Conservation (phyloP, 768 basidiomycete species). For the Macrocybe gigantea region DNA sequence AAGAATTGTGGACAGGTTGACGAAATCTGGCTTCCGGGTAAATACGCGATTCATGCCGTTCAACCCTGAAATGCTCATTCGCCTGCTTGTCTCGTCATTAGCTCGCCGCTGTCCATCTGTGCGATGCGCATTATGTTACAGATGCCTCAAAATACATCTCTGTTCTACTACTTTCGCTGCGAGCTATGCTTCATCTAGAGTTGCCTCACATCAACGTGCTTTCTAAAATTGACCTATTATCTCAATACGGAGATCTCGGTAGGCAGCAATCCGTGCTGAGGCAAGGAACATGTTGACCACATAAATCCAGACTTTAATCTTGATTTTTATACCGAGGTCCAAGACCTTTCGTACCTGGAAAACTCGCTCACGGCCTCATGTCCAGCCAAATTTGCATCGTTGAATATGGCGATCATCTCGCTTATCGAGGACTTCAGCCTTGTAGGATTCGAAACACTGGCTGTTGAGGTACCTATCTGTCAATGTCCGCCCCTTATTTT, state of each 20-base stretch:
- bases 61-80: too few relatives aligned
- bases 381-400: slow-evolving; percentile 59
- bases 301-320: slow-evolving; percentile 80
- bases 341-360: slow-evolving; percentile 87
- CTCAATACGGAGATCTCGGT: slow-evolving; percentile 90
- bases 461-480: slow-evolving; percentile 67
- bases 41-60: slow-evolving; percentile 23
- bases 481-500: not conserved
- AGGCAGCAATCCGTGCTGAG: slow-evolving; percentile 14
- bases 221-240: slow-evolving; percentile 90
- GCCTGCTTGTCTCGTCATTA: slow-evolving; percentile 18
- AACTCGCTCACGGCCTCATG: slow-evolving; percentile 58
- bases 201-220: slow-evolving; percentile 98
- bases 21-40: slow-evolving; percentile 80
- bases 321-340: slow-evolving; percentile 96
- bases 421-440: slow-evolving; percentile 91
- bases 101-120: slow-evolving; percentile 92
- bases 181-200: slow-evolving; percentile 98
- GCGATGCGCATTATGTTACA: slow-evolving; percentile 96
- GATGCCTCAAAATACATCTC: slow-evolving; percentile 95
- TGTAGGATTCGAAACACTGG: slow-evolving; percentile 94
- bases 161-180: slow-evolving; percentile 82
- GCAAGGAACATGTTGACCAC: slow-evolving; percentile 4
- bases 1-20: slow-evolving; percentile 64
- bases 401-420: slow-evolving; percentile 89